Percentiles rank a stretch among this genome's conserved stretches.
These are phyloP conservation scores for Tuber aestivum DNA, from an alignment of 495 filamentous ascomycete species.

Conservation along the genomic window DNA sequence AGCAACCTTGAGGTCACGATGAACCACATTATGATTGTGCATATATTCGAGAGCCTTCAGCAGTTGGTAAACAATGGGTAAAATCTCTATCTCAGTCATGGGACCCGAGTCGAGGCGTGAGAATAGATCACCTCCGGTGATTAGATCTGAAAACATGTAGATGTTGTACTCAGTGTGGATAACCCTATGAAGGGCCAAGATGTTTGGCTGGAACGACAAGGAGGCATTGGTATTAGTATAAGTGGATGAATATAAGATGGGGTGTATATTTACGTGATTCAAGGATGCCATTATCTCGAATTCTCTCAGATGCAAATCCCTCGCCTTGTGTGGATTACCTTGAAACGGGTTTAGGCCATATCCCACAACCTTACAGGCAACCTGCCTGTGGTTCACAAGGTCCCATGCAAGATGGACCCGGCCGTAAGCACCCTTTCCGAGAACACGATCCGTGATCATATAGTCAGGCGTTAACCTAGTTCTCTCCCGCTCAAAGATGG, in stretches of 20 bases:
- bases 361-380: constrained; percentile 54
- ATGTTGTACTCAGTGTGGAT: constrained; percentile 44
- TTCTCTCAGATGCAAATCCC: constrained; percentile 35
- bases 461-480: constrained; percentile 33
- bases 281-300: constrained; percentile 45
- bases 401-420: constrained; percentile 51
- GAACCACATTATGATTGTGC: constrained; percentile 54
- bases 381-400: constrained; percentile 43
- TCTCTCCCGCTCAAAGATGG: constrained; percentile 17
- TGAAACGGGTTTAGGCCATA: constrained; percentile 12
- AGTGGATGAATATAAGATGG: not conserved
- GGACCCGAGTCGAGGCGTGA: constrained; percentile 51
- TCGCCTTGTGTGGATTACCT: constrained; percentile 17
- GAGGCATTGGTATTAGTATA: not conserved
- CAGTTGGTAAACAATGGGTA: constrained; percentile 55
- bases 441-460: constrained; percentile 46
- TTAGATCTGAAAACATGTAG: constrained; percentile 54
- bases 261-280: constrained; percentile 42
- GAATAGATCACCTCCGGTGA: constrained; percentile 60
- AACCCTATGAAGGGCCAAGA: constrained; percentile 47
- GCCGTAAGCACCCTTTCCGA: constrained; percentile 51
- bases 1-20: constrained; percentile 58
- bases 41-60: constrained; percentile 57
- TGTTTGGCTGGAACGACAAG: constrained; percentile 45
- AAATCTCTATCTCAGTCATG: constrained; percentile 51